A percentile compares a stretch with the other conserved stretches of the same genome.
Evolutionary conservation across 73 alveolate species (phyloP).

Genomic region (Symbiodinium natans): DNA sequence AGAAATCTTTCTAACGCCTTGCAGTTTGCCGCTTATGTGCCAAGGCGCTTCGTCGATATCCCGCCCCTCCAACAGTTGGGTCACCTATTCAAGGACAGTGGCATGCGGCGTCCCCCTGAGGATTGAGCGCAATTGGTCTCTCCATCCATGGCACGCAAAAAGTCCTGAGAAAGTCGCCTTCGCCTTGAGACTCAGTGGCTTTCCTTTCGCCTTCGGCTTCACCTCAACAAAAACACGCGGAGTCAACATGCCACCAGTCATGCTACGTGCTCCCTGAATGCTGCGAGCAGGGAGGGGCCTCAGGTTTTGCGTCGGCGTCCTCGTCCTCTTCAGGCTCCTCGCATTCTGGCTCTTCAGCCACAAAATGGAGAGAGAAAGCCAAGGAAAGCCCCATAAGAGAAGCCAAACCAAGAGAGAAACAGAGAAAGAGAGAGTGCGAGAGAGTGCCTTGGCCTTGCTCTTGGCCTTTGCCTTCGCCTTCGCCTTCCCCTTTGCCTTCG

Average conservation of each 20-base stretch:
- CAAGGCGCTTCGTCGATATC: slow-evolving; percentile 39
- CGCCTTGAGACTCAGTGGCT: slow-evolving; percentile 21
- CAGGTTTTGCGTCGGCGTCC: too few species aligned
- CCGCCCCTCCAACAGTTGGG: slow-evolving; percentile 41
- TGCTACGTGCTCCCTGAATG: too few species aligned
- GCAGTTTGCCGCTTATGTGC: too few species aligned
- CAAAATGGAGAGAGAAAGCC: too few species aligned
- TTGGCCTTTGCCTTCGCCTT: not conserved
- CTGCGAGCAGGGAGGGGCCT: too few species aligned
- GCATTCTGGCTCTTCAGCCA: too few species aligned
- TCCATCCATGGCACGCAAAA: not conserved
- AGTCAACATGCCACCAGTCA: too few species aligned
- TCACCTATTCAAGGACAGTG: not conserved
- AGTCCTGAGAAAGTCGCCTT: not conserved
- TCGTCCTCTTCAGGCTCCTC: not conserved
- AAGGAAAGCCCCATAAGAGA: too few species aligned
- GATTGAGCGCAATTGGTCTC: not conserved
- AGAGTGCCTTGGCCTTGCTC: not conserved
- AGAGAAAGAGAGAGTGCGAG: too few species aligned
- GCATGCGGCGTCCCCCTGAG: not conserved
- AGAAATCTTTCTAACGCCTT: too few species aligned
- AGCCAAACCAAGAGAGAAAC: too few species aligned
- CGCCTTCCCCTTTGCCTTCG: slow-evolving; percentile 42
- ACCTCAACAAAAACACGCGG: too few species aligned
- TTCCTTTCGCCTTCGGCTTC: slow-evolving; percentile 15